Conservation (phyloP, 2,329 filamentous ascomycete genomes). For the Emergomyces pasteurianus region DNA sequence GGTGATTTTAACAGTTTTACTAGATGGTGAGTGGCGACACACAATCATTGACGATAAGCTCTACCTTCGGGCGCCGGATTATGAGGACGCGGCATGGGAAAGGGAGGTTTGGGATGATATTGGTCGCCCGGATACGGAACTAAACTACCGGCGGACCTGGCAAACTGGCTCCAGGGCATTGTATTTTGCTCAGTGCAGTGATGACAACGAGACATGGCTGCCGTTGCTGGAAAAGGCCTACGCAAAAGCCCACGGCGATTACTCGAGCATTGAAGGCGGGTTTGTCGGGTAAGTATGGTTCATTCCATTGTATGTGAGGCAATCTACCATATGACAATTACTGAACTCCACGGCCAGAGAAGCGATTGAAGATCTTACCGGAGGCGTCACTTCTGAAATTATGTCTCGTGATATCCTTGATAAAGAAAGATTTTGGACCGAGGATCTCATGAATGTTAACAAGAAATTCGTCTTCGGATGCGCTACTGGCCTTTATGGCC, state of each 20-base stretch:
- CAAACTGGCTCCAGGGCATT: slow-evolving; percentile 66
- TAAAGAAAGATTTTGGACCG: slow-evolving; percentile 70
- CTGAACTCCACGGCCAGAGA: slow-evolving; percentile 27
- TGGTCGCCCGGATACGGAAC: slow-evolving; percentile 59
- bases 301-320: not conserved
- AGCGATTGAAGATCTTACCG: slow-evolving; percentile 47
- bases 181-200: slow-evolving; percentile 64
- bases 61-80: slow-evolving; percentile 69
- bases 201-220: slow-evolving; percentile 73
- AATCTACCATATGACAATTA: not conserved
- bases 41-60: slow-evolving; percentile 87
- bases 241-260: slow-evolving; percentile 75
- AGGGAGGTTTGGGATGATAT: slow-evolving; percentile 63
- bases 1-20: not conserved
- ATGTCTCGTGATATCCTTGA: slow-evolving; percentile 41
- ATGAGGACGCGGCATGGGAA: slow-evolving; percentile 66
- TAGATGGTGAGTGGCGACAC: slow-evolving; percentile 81
- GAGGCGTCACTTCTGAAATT: slow-evolving; percentile 38
- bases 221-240: slow-evolving; percentile 72
- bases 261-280: slow-evolving; percentile 60
- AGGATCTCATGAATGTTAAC: slow-evolving; percentile 70
- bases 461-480: slow-evolving; percentile 52
- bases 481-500: slow-evolving; percentile 35
- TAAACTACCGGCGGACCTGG: slow-evolving; percentile 57
- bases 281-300: slow-evolving; percentile 46